phyloP scores from a whole-genome alignment of 345 rosid species.

The Punica granatum region DNA sequence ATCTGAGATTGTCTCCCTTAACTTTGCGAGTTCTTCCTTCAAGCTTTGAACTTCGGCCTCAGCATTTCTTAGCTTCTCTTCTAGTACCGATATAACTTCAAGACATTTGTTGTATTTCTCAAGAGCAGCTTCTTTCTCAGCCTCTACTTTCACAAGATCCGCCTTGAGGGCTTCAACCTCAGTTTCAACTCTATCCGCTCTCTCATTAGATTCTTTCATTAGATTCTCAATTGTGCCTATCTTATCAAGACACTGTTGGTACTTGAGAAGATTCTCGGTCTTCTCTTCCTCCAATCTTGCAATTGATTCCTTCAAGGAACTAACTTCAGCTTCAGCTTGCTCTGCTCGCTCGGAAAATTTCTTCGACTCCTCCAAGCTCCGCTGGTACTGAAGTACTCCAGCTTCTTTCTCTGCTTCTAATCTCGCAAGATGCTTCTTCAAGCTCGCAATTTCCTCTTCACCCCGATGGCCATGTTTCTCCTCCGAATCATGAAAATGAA shows the following conservation, averaged over 20 bases:
- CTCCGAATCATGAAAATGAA: conserved; percentile 53
- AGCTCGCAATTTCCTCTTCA: conserved; percentile 62
- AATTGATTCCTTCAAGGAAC: conserved; percentile 55
- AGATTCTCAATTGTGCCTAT: not conserved
- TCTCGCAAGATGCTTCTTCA: conserved; percentile 72
- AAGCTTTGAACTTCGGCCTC: conserved; percentile 61
- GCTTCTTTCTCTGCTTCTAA: conserved; percentile 91
- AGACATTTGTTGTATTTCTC: conserved; percentile 43
- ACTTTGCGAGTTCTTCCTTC: conserved; percentile 46
- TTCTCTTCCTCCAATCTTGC: conserved; percentile 52
- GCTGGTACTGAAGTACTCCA: conserved; percentile 57
- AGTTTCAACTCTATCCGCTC: conserved; percentile 43
- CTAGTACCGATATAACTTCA: conserved; percentile 52
- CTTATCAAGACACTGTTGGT: conserved; percentile 41
- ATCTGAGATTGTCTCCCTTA: conserved; percentile 54
- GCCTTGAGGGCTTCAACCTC: conserved; percentile 65
- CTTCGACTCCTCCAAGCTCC: conserved; percentile 57
- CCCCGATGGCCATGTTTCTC: conserved; percentile 52
- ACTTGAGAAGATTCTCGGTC: conserved; percentile 52
- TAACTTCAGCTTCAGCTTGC: conserved; percentile 73
- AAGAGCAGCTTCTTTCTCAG: conserved; percentile 58
- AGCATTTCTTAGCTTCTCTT: conserved; percentile 54
- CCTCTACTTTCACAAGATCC: conserved; percentile 62
- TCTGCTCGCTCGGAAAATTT: conserved; percentile 56
- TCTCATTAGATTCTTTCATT: not conserved